Conservation (phyloP, 2,329 filamentous ascomycete species). For the Cercospora beticola region DNA sequence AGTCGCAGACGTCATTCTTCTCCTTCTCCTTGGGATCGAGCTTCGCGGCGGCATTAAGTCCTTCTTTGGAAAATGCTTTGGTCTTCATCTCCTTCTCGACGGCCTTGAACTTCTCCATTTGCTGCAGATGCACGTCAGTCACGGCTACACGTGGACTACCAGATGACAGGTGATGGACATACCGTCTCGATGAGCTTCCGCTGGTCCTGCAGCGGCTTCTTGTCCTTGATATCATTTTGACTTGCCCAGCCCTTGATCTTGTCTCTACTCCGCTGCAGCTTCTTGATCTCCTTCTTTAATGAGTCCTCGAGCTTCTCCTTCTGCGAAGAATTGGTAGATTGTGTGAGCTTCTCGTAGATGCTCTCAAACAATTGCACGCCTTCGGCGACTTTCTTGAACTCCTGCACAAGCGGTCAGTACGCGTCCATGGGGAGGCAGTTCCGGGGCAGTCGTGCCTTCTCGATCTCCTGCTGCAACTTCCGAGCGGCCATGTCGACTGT, state of each 20-base stretch:
- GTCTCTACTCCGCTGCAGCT: constrained; percentile 92
- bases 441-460: constrained; percentile 65
- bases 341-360: constrained; percentile 97
- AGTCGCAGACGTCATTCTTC: constrained; percentile 83
- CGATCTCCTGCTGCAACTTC: constrained; percentile 96
- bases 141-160: not conserved
- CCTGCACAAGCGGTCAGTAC: constrained; percentile 30
- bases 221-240: constrained; percentile 99
- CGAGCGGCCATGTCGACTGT: constrained; percentile 75
- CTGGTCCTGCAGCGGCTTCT: constrained; percentile 89
- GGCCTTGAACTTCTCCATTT: constrained; percentile 99
- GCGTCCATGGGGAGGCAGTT: constrained; percentile 3
- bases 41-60: constrained; percentile 84
- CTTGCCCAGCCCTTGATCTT: constrained; percentile 99
- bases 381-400: constrained; percentile 94
- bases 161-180: constrained; percentile 39
- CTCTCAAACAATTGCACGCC: constrained; percentile 87
- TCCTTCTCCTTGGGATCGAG: constrained; percentile 97
- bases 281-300: constrained; percentile 99
- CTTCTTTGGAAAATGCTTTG: constrained; percentile 98
- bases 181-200: constrained; percentile 97
- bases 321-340: constrained; percentile 87
- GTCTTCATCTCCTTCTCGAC: constrained; percentile 99
- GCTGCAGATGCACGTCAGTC: constrained; percentile 50
- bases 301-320: constrained; percentile 98